A percentile compares a stretch with the other conserved stretches of the same genome.
Evolutionary conservation across 306 rosid genomes (phyloP).

Genomic region (Hippophae rhamnoides): DNA sequence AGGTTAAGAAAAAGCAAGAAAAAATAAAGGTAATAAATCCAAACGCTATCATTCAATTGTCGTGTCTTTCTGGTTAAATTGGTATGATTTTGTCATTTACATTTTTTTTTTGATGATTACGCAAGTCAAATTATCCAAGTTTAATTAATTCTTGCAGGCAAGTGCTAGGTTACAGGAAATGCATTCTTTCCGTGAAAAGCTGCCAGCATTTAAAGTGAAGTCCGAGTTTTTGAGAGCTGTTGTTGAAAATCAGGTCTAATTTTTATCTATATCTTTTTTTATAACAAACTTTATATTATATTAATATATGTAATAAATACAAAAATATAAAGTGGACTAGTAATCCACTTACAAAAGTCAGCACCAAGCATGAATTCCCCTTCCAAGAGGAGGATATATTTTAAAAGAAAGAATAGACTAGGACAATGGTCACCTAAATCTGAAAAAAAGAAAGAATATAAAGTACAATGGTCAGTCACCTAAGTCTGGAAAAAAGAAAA

Average conservation of each 20-base stretch:
- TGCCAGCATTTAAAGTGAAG: slow-evolving; percentile 79
- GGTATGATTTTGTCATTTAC: slow-evolving; percentile 8
- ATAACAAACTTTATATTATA: too few species aligned
- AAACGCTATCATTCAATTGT: slow-evolving; percentile 12
- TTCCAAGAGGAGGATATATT: too few species aligned
- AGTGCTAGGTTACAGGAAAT: slow-evolving; percentile 52
- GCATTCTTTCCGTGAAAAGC: slow-evolving; percentile 67
- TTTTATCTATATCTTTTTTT: neutral
- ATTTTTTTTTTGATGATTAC: slow-evolving; percentile 13
- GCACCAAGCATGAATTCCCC: too few species aligned
- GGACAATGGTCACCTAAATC: too few species aligned
- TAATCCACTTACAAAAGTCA: too few species aligned
- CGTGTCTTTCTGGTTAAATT: neutral
- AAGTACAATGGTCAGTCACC: too few species aligned
- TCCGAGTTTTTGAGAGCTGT: slow-evolving; percentile 70
- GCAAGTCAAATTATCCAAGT: slow-evolving; percentile 3
- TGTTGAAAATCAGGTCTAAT: slow-evolving; percentile 68
- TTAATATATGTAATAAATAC: too few species aligned
- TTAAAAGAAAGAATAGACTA: too few species aligned
- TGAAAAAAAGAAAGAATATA: too few species aligned
- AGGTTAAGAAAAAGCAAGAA: slow-evolving; percentile 69
- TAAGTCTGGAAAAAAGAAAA: too few species aligned
- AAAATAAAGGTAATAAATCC: slow-evolving; percentile 43
- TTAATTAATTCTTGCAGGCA: slow-evolving; percentile 30
- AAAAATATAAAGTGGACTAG: too few species aligned